A percentile compares a stretch with the other conserved stretches of the same genome.
These are phyloP conservation scores for Neurospora discreta DNA, from an alignment of 495 filamentous ascomycete species.

Conservation along the genomic window DNA sequence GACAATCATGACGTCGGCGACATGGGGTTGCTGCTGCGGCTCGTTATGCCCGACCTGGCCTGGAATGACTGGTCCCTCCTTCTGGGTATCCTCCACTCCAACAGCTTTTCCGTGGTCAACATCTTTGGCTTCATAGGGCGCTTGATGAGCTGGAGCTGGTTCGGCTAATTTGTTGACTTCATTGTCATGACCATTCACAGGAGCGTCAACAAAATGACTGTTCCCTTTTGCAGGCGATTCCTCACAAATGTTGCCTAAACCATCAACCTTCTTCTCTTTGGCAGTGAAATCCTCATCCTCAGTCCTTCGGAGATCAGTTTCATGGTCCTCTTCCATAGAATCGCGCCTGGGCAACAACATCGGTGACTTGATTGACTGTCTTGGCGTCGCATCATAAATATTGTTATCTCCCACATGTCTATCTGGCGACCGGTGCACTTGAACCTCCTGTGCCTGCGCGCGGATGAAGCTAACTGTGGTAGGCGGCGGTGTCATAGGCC, in stretches of 20 bases:
- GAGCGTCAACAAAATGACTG: neutral
- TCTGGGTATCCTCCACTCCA: neutral
- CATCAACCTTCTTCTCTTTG: neutral
- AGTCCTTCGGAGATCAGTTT: neutral
- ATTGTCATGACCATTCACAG: neutral
- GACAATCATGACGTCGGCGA: constrained; percentile 4
- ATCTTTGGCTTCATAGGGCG: neutral
- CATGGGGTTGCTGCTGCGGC: neutral
- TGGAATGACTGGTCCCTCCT: neutral
- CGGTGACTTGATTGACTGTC: constrained; percentile 10
- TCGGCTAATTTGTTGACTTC: neutral
- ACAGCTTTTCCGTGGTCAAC: neutral
- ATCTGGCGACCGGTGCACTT: neutral
- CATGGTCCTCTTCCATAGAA: neutral
- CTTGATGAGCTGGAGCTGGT: neutral
- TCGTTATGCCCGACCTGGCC: neutral
- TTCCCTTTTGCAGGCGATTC: neutral
- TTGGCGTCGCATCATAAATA: constrained; percentile 36
- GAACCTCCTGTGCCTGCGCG: neutral
- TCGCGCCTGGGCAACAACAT: neutral
- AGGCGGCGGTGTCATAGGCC: neutral
- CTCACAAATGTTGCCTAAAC: neutral
- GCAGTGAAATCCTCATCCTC: neutral
- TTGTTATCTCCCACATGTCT: constrained; percentile 22
- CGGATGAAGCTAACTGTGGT: neutral